These are phyloP conservation scores for Schizopora paradoxa DNA, from an alignment of 1,284 basidiomycete genomes.

Conservation along the genomic window DNA sequence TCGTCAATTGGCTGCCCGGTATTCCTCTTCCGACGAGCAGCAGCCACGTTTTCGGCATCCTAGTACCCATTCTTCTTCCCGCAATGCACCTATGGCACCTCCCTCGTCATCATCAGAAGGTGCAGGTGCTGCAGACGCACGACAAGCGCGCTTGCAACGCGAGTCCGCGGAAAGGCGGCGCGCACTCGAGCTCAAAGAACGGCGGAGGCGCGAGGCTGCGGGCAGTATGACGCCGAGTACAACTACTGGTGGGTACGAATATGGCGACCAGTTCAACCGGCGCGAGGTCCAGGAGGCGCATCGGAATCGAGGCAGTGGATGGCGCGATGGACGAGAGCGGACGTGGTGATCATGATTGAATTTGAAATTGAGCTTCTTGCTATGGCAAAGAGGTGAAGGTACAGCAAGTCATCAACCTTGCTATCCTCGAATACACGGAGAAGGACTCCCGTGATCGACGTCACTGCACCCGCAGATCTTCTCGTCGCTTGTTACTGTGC, in stretches of 20 bases:
- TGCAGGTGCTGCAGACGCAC: conserved; percentile 28
- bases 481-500: no score
- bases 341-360: no score
- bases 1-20: conserved; percentile 48
- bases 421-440: no score
- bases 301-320: conserved; percentile 22
- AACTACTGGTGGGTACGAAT: conserved; percentile 49
- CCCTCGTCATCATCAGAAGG: conserved; percentile 22
- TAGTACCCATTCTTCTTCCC: conserved; percentile 9
- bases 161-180: conserved; percentile 70
- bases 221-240: conserved; percentile 68
- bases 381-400: no score
- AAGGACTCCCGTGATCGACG: no score
- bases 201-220: conserved; percentile 54
- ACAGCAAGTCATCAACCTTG: no score
- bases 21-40: conserved; percentile 20
- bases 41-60: conserved; percentile 7
- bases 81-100: conserved; percentile 19
- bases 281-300: conserved; percentile 68
- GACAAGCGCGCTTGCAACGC: conserved; percentile 54
- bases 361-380: no score
- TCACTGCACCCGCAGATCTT: no score
- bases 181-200: conserved; percentile 59
- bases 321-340: background rate
- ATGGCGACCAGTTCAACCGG: conserved; percentile 67